These are phyloP conservation scores for Cordyceps pruinosa DNA, from an alignment of 2,329 filamentous ascomycete species.

Conservation along the genomic window DNA sequence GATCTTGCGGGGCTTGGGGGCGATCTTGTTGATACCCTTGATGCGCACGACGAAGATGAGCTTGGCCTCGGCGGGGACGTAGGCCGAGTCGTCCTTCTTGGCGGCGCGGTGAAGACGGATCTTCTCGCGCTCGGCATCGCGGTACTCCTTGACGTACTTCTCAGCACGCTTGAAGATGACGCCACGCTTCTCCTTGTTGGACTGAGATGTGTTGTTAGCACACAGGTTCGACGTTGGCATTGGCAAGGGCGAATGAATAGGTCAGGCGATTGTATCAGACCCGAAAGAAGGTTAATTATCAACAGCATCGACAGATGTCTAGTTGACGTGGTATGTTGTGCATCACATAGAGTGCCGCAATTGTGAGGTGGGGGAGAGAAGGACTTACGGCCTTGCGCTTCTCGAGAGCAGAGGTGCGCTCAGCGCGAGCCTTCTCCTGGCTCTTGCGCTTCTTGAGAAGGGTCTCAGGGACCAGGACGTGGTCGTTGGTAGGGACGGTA, in stretches of 20 bases:
- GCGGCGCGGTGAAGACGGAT: slow-evolving; percentile 83
- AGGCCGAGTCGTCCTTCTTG: slow-evolving; percentile 89
- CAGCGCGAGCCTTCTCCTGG: slow-evolving; percentile 97
- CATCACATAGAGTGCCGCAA: slow-evolving; percentile 62
- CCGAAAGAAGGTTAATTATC: slow-evolving; percentile 99
- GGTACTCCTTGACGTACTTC: slow-evolving; percentile 99
- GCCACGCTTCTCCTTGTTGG: slow-evolving; percentile 96
- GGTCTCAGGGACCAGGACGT: slow-evolving; percentile 97
- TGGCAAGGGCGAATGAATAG: slow-evolving; percentile 14
- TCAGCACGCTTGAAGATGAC: slow-evolving; percentile 99
- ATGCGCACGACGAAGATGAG: slow-evolving; percentile 97
- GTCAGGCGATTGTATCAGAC: slow-evolving; percentile 61
- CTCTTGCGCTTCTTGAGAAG: slow-evolving; percentile 99
- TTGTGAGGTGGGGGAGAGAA: slow-evolving; percentile 15
- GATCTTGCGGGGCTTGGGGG: slow-evolving; percentile 99
- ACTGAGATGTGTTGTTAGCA: slow-evolving; percentile 48
- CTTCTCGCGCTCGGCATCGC: slow-evolving; percentile 96
- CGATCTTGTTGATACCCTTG: slow-evolving; percentile 99
- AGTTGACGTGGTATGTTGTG: slow-evolving; percentile 81
- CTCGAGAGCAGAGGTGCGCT: slow-evolving; percentile 69
- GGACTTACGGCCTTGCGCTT: slow-evolving; percentile 83
- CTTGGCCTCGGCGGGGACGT: slow-evolving; percentile 90
- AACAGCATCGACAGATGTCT: slow-evolving; percentile 96
- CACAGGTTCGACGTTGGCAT: not conserved
- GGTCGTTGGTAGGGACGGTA: slow-evolving; percentile 86